Conservation (phyloP, 1,284 basidiomycete species). For the Rhizopogon hawkerae region DNA sequence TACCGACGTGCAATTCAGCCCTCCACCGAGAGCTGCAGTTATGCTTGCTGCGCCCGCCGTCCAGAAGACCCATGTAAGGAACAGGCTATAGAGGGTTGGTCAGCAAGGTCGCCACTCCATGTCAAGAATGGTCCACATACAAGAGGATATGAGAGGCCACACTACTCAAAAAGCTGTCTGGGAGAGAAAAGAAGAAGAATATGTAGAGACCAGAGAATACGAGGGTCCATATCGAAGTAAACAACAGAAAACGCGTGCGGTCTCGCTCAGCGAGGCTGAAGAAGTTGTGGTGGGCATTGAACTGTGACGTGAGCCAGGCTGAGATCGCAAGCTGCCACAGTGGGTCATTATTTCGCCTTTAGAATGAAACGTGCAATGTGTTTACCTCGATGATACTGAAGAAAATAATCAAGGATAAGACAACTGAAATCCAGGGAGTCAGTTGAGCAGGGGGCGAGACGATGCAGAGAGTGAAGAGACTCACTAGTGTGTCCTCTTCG, state of each 20-base stretch:
- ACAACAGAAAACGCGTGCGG: conserved; percentile 58
- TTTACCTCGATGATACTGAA: conserved; percentile 25
- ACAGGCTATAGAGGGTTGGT: conserved; percentile 32
- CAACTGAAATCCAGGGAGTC: conserved; percentile 14
- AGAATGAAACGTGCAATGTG: not conserved
- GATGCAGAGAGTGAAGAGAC: conserved; percentile 6
- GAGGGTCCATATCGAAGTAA: conserved; percentile 63
- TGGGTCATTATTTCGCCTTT: not conserved
- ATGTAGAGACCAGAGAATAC: conserved; percentile 45
- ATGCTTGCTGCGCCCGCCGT: conserved; percentile 59
- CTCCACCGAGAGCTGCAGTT: conserved; percentile 55
- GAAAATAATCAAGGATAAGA: conserved; percentile 21
- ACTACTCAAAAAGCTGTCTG: conserved; percentile 44
- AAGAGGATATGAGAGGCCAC: conserved; percentile 55
- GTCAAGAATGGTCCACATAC: conserved; percentile 34
- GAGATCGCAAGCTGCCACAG: conserved; percentile 50
- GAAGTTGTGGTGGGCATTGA: conserved; percentile 48
- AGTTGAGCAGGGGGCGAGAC: not conserved
- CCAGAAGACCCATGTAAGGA: conserved; percentile 67
- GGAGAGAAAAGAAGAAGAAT: conserved; percentile 43
- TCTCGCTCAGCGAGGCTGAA: conserved; percentile 43
- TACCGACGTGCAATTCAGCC: conserved; percentile 56
- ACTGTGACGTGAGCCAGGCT: conserved; percentile 57
- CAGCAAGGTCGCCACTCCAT: conserved; percentile 1
- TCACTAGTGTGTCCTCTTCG: conserved; percentile 33